Conservation (phyloP, 345 rosid species). For the Populus nigra region DNA sequence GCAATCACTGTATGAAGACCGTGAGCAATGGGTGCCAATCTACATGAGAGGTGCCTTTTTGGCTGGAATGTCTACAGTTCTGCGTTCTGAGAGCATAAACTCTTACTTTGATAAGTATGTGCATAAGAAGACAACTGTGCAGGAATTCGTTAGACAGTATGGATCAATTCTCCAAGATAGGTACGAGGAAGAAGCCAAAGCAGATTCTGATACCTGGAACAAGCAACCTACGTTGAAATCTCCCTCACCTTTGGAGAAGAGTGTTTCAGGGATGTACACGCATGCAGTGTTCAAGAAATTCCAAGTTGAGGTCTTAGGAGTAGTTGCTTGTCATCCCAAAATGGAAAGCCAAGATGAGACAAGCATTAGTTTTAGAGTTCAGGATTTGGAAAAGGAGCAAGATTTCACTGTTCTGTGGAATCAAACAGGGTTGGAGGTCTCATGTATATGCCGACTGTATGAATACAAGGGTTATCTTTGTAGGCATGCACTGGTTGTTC, state of each 20-base stretch:
- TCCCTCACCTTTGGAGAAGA: slow-evolving; percentile 71
- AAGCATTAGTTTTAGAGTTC: slow-evolving; percentile 49
- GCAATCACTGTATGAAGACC: slow-evolving; percentile 54
- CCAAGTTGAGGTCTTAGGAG: slow-evolving; percentile 65
- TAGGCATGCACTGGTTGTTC: slow-evolving; percentile 64
- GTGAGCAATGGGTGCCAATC: slow-evolving; percentile 61
- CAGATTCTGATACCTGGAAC: slow-evolving; percentile 63
- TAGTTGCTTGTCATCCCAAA: slow-evolving; percentile 62
- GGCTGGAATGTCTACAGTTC: slow-evolving; percentile 59
- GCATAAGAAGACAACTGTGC: slow-evolving; percentile 61
- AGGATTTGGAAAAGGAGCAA: slow-evolving; percentile 57
- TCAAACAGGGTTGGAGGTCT: slow-evolving; percentile 43
- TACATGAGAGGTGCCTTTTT: slow-evolving; percentile 47
- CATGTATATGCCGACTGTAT: slow-evolving; percentile 56
- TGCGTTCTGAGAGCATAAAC: slow-evolving; percentile 57
- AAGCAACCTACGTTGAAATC: slow-evolving; percentile 63
- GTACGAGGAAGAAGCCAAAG: slow-evolving; percentile 70
- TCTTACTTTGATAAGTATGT: slow-evolving; percentile 59
- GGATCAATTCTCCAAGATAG: slow-evolving; percentile 55
- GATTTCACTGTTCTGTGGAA: slow-evolving; percentile 52
- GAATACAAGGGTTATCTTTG: slow-evolving; percentile 70
- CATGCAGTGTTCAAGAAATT: slow-evolving; percentile 63
- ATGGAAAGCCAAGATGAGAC: slow-evolving; percentile 52
- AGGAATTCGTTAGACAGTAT: slow-evolving; percentile 56
- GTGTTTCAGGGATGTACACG: slow-evolving; percentile 57